Evolutionary conservation across 176 grass and related monocot genomes (phyloP).

Genomic region (Phragmites australis): DNA sequence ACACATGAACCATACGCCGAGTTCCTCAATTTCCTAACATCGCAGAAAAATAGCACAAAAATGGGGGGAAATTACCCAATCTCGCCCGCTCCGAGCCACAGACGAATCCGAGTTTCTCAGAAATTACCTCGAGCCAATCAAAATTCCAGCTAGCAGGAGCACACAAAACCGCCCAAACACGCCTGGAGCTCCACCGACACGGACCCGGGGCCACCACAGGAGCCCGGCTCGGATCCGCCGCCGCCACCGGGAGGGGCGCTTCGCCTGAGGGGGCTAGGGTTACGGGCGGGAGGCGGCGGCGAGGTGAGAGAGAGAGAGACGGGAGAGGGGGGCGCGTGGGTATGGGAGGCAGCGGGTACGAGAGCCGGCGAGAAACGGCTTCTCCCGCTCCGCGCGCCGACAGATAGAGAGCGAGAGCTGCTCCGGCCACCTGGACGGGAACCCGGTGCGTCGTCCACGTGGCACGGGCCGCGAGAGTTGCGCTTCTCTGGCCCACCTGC

Average conservation of each 20-base stretch:
- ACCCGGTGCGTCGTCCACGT: neutral
- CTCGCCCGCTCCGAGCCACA: no score
- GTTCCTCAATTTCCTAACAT: neutral
- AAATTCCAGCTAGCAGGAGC: neutral
- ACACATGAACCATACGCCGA: neutral
- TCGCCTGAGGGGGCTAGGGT: constrained; percentile 20
- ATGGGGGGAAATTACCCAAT: neutral
- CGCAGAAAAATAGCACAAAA: neutral
- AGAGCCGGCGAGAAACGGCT: constrained; percentile 28
- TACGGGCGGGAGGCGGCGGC: neutral
- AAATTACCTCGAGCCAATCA: constrained; percentile 21
- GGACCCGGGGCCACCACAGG: neutral
- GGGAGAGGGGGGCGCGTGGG: neutral
- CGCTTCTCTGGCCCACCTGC: neutral
- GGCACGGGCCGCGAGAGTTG: neutral
- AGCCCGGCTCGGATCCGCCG: neutral
- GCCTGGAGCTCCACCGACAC: neutral
- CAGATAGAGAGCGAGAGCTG: neutral
- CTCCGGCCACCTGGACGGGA: constrained; percentile 5
- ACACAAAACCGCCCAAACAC: neutral
- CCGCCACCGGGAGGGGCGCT: neutral
- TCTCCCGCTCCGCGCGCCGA: neutral
- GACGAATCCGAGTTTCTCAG: neutral
- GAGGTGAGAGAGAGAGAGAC: neutral
- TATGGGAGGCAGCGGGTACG: constrained; percentile 10